Evolutionary conservation across 2,329 filamentous ascomycete species (phyloP), one percentile per base, ranked within the genome.

Genomic region (Cladosporium sp.): DNA sequence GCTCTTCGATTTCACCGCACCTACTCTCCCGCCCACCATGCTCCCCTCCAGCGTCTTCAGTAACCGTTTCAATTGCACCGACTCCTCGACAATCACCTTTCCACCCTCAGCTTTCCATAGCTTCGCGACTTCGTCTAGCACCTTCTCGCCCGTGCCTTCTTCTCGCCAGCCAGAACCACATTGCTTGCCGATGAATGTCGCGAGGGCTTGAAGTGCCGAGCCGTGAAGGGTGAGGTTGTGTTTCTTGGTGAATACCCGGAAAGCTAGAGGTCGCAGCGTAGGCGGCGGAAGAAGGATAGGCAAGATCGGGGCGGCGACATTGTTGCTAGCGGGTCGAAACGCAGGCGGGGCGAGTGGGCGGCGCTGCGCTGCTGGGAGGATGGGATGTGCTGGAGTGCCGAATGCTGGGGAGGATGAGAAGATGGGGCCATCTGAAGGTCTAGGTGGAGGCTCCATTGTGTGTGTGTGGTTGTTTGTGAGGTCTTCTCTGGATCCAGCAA

Each of bases 141-240:
- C 89, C 59, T 85, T 86, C 70, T 98, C 95, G 2, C 91, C 93
- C 32, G 96, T 76, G 0, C 95, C 92, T 68, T 95, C 90, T 73
- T 97, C 91, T 63, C 92, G 83, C 93, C 93, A 98, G 84, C 85
- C 89, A 53, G 91, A 91, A 33, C 93, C 93, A 68, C 93, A 98
- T 70, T 95, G 87, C 61, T 88, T 85, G 9, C 93, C 95, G 49
- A 98, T 86, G 68, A 98, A 98, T 1, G 82, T 79, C 16, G 93
- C 91, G 32, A 98, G 78, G 43, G 87, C 82, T 68, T 92, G 85
- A 4, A 98, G 75, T 0, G 93, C 89, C 0, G 90, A 83, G 0
- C 92, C 93, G 7, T 88, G 91, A 49, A 98, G 81, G 0, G 91
- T 97, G 52, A 98, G 77, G 62, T 92, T 95, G 72, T 98, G 89